Evolutionary conservation across 805 yeast genomes (phyloP), one percentile per base, ranked within the genome.

Genomic region (Kuraishia hungarica): DNA sequence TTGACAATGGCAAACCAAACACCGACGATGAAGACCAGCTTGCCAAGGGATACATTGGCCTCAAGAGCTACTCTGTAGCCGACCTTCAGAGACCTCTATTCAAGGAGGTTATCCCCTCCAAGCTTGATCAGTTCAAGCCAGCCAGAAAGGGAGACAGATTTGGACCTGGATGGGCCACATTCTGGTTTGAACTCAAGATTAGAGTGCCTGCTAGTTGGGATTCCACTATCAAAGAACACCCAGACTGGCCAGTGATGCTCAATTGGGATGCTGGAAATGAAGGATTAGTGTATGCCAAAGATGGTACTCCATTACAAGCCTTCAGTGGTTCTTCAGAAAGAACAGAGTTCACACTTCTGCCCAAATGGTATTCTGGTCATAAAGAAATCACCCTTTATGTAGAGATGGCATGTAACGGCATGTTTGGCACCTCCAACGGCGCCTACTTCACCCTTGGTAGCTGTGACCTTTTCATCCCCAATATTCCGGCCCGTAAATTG

Each of bases 131-230:
- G 22, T 82, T 83, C 76, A 72, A 76, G 60, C 72, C 74, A 23
- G 86, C 89, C n/a, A 67, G 70, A 15, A 83, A 83, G 60, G 96
- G 94, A 22, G 85, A 88, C 61, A 71, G 76, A 8, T 90, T 88
- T 67, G 97, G 98, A 0, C 99, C 99, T 2, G 87, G 96, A 15
- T 93, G 99, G 99, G 86, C 93, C 56, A 87, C 98, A 1, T 96
- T 90, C 60, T 93, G 99, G 99, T 90, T 94, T 70, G 80, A 82
- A 61, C 72, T 93, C 21, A 70, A 76, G 15, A 70, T 89, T 56
- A 72, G 74, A n/a, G 73, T 93, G 4, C 96, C 97, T 0, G 60
- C 73, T 17, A 67, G 75, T 2, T 85, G 89, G 88, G 66, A 74
- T 22, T 74, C 76, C 17, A 58, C 65, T 2, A 54, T 51, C 28